Percentiles rank a stretch among this genome's conserved stretches.
These are phyloP conservation scores for Alternaria longipes DNA, from an alignment of 2,329 filamentous ascomycete genomes.

Conservation along the genomic window DNA sequence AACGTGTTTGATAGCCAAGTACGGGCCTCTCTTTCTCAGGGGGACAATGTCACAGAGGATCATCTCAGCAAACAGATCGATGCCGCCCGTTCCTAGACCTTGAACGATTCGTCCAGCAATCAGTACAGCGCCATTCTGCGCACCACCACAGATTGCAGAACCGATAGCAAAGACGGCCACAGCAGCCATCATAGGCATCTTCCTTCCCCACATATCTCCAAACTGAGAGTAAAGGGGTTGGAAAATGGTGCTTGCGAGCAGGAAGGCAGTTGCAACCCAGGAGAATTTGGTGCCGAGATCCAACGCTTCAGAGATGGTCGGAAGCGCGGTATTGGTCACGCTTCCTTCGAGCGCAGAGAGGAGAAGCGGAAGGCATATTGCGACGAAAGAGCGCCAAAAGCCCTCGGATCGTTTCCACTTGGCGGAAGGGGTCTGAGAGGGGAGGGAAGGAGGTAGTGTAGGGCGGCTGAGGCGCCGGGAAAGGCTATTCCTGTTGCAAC, in stretches of 20 bases:
- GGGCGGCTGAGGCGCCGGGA: slow-evolving; percentile 6
- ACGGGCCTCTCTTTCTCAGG: slow-evolving; percentile 57
- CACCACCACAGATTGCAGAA: slow-evolving; percentile 62
- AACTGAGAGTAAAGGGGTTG: slow-evolving; percentile 63
- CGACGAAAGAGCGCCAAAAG: slow-evolving; percentile 43
- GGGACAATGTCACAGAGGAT: slow-evolving; percentile 63
- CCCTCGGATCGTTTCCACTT: slow-evolving; percentile 31
- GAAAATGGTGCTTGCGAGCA: slow-evolving; percentile 52
- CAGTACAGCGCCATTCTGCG: slow-evolving; percentile 56
- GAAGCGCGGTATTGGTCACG: slow-evolving; percentile 54
- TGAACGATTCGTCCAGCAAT: slow-evolving; percentile 66
- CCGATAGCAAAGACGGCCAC: slow-evolving; percentile 62
- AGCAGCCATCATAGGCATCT: slow-evolving; percentile 48
- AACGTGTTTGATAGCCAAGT: slow-evolving; percentile 41
- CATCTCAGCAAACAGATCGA: slow-evolving; percentile 58
- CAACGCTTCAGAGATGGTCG: slow-evolving; percentile 48
- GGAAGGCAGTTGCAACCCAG: slow-evolving; percentile 40
- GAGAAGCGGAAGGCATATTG: slow-evolving; percentile 35
- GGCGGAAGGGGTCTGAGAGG: slow-evolving; percentile 8
- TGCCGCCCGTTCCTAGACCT: slow-evolving; percentile 61
- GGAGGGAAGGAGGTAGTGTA: slow-evolving; percentile 13
- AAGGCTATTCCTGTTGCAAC: not conserved
- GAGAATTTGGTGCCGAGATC: slow-evolving; percentile 36
- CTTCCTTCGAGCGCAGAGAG: slow-evolving; percentile 49
- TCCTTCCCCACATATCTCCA: slow-evolving; percentile 63